phyloP scores from a whole-genome alignment of 2,329 filamentous ascomycete species.

The Aspergillus sp. region DNA sequence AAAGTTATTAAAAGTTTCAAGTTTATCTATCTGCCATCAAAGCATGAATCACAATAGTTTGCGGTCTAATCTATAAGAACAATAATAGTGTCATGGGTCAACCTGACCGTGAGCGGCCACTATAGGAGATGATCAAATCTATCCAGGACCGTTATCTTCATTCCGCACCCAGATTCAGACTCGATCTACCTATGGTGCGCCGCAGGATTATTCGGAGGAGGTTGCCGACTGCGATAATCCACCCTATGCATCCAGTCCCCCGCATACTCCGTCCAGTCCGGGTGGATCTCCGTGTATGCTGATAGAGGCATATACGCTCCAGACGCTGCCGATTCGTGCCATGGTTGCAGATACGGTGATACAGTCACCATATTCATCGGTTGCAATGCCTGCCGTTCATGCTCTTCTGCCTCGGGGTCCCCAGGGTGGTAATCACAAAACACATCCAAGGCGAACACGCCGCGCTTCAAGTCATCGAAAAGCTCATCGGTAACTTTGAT shows the following conservation, averaged over 20 bases:
- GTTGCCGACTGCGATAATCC: not conserved
- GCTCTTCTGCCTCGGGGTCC: constrained; percentile 27
- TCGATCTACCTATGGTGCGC: not conserved
- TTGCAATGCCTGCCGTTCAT: constrained; percentile 18
- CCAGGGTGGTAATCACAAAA: constrained; percentile 36
- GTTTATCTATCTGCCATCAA: not conserved
- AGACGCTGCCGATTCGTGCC: constrained; percentile 14
- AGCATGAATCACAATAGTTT: not conserved
- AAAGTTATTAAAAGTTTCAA: not conserved
- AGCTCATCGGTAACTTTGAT: constrained; percentile 30
- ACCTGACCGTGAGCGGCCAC: not conserved
- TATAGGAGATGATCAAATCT: not conserved
- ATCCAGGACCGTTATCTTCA: not conserved
- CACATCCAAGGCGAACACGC: constrained; percentile 32
- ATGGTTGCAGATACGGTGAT: constrained; percentile 20
- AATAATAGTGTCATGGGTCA: not conserved
- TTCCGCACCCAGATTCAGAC: not conserved
- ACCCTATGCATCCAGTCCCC: constrained; percentile 11
- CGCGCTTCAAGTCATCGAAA: constrained; percentile 35
- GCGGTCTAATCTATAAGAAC: constrained; percentile 9
- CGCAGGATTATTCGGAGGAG: not conserved
- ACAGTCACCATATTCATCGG: constrained; percentile 18
- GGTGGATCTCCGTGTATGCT: constrained; percentile 13
- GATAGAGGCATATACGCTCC: constrained; percentile 15
- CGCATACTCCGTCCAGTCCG: constrained; percentile 7